Evolutionary conservation across 1,139 yeast species (phyloP).

Genomic region (Komagataea norvegica): DNA sequence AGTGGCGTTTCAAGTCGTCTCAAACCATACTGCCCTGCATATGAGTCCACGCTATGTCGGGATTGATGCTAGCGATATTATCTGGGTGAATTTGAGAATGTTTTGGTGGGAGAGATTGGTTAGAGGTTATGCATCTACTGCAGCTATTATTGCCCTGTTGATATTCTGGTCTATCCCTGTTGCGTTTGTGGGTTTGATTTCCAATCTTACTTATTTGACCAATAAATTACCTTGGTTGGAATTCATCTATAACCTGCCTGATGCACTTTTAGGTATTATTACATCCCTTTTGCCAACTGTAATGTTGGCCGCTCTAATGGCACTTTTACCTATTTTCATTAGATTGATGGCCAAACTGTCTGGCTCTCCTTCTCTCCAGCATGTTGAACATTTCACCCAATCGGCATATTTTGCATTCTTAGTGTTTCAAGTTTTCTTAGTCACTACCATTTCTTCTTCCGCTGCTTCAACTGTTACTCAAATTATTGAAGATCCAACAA

Average conservation of each 20-base stretch:
- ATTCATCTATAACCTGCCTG: constrained; percentile 69
- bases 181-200: constrained; percentile 89
- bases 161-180: constrained; percentile 94
- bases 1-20: constrained; percentile 76
- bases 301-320: constrained; percentile 77
- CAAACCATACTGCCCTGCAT: constrained; percentile 62
- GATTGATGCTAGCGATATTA: constrained; percentile 72
- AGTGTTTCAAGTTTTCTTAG: constrained; percentile 65
- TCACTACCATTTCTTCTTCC: constrained; percentile 66
- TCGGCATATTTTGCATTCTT: constrained; percentile 68
- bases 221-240: constrained; percentile 62
- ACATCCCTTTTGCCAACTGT: constrained; percentile 86
- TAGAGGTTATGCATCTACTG: constrained; percentile 53
- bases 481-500: constrained; percentile 58
- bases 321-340: constrained; percentile 68
- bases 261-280: constrained; percentile 64
- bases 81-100: constrained; percentile 83
- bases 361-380: constrained; percentile 62
- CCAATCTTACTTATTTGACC: constrained; percentile 73
- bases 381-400: constrained; percentile 69
- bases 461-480: constrained; percentile 70
- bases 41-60: constrained; percentile 61
- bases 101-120: constrained; percentile 79
- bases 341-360: constrained; percentile 59
- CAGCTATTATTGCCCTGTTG: constrained; percentile 57